These are phyloP conservation scores for Phialemoniopsis sp. DNA, from an alignment of 2,329 filamentous ascomycete genomes.

Conservation along the genomic window DNA sequence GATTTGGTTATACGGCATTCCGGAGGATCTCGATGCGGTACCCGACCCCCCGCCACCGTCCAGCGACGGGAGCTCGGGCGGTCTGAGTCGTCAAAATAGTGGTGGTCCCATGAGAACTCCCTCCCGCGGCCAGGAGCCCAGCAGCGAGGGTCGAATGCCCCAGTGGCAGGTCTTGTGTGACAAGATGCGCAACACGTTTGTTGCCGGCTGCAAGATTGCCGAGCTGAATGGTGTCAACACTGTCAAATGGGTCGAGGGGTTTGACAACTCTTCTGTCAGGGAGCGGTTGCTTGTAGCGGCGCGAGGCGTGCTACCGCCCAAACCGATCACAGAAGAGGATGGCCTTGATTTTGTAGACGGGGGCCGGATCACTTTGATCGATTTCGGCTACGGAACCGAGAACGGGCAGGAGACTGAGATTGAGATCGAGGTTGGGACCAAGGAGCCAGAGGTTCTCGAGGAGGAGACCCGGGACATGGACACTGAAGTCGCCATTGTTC, in stretches of 20 bases:
- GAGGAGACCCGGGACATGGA: constrained; percentile 73
- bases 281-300: constrained; percentile 68
- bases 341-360: constrained; percentile 74
- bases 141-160: constrained; percentile 36
- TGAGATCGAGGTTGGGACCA: constrained; percentile 70
- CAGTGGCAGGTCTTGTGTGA: constrained; percentile 69
- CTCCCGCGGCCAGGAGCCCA: constrained; percentile 26
- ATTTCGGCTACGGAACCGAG: constrained; percentile 62
- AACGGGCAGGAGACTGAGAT: constrained; percentile 55
- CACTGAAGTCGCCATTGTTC: constrained; percentile 74
- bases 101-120: constrained; percentile 34
- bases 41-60: constrained; percentile 32
- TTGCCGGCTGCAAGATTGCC: constrained; percentile 62
- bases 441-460: constrained; percentile 63
- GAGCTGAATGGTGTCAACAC: constrained; percentile 63
- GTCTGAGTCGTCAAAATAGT: constrained; percentile 32
- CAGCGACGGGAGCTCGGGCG: constrained; percentile 19
- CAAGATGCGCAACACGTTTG: constrained; percentile 64
- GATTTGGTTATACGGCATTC: constrained; percentile 76
- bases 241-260: constrained; percentile 67
- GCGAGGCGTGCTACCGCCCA: constrained; percentile 59
- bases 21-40: constrained; percentile 64
- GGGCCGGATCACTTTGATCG: constrained; percentile 66
- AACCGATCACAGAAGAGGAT: constrained; percentile 62
- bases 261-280: constrained; percentile 39